Evolutionary conservation across 768 basidiomycete genomes (phyloP).

Genomic region (Tricholoma hemisulphureum): DNA sequence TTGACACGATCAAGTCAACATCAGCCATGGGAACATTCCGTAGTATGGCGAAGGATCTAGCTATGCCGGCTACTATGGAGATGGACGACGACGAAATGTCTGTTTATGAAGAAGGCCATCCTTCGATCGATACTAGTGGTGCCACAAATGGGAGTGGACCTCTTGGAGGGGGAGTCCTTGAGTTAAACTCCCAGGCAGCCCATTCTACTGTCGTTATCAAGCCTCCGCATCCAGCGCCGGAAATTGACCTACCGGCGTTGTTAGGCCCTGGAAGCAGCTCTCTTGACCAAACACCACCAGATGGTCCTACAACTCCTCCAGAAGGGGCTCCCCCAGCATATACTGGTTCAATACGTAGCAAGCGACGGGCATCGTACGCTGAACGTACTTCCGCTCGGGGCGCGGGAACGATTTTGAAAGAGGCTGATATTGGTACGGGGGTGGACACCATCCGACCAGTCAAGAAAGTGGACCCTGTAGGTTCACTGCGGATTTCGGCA

Average conservation of each 20-base stretch:
- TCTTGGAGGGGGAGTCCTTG: constrained; percentile 37
- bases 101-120: constrained; percentile 39
- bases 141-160: constrained; percentile 69
- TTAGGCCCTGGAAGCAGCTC: constrained; percentile 32
- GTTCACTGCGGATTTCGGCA: constrained; percentile 72
- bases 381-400: constrained; percentile 62
- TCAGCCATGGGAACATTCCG: constrained; percentile 77
- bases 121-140: constrained; percentile 58
- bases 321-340: constrained; percentile 73
- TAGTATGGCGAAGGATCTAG: constrained; percentile 66
- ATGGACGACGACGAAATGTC: constrained; percentile 53
- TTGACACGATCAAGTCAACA: constrained; percentile 77
- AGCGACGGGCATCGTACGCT: constrained; percentile 75
- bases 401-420: constrained; percentile 70
- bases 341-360: constrained; percentile 60
- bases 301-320: constrained; percentile 36
- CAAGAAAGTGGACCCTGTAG: constrained; percentile 83
- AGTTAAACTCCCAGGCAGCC: constrained; percentile 51
- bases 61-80: constrained; percentile 54
- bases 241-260: constrained; percentile 42
- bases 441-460: constrained; percentile 90
- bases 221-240: constrained; percentile 35
- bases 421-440: constrained; percentile 84
- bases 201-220: constrained; percentile 78
- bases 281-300: constrained; percentile 45